Conservation (phyloP, 768 basidiomycete species). For the Butyriboletus loyo region DNA sequence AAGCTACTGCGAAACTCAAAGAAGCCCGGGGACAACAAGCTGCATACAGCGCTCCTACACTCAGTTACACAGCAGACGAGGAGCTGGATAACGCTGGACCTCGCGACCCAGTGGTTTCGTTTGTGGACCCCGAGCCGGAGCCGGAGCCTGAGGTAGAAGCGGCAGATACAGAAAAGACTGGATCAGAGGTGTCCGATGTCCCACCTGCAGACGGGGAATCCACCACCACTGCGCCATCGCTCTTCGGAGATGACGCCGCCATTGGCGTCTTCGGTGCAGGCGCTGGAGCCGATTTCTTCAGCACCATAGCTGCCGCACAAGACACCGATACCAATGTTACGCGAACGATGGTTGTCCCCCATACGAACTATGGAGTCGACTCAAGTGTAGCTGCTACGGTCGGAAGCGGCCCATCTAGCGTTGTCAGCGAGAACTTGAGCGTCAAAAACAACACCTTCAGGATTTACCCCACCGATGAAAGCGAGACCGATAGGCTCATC, state of each 20-base stretch:
- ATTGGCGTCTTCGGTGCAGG: conserved; percentile 56
- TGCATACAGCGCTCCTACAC: conserved; percentile 24
- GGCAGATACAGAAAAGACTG: conserved; percentile 35
- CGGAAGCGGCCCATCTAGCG: conserved; percentile 86
- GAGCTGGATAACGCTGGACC: conserved; percentile 44
- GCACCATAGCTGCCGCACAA: conserved; percentile 59
- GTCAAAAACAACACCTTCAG: conserved; percentile 81
- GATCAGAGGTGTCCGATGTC: conserved; percentile 70
- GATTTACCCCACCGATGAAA: conserved; percentile 86
- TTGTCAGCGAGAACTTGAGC: conserved; percentile 44
- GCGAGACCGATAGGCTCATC: conserved; percentile 81
- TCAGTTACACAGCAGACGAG: conserved; percentile 37
- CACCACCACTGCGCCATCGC: conserved; percentile 80
- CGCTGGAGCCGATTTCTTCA: conserved; percentile 82
- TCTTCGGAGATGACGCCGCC: conserved; percentile 77
- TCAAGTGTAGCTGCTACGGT: conserved; percentile 94
- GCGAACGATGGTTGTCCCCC: conserved; percentile 61
- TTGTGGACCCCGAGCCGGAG: conserved; percentile 60
- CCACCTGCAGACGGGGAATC: conserved; percentile 72
- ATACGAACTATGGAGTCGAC: conserved; percentile 74
- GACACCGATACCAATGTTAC: conserved; percentile 36
- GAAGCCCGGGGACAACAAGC: conserved; percentile 31
- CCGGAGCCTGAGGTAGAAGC: conserved; percentile 29
- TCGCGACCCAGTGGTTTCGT: conserved; percentile 79
- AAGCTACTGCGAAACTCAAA: conserved; percentile 77